Percentiles rank a stretch among this genome's conserved stretches.
Conservation (phyloP, 257 asterid genomes). For the Verbena officinalis region DNA sequence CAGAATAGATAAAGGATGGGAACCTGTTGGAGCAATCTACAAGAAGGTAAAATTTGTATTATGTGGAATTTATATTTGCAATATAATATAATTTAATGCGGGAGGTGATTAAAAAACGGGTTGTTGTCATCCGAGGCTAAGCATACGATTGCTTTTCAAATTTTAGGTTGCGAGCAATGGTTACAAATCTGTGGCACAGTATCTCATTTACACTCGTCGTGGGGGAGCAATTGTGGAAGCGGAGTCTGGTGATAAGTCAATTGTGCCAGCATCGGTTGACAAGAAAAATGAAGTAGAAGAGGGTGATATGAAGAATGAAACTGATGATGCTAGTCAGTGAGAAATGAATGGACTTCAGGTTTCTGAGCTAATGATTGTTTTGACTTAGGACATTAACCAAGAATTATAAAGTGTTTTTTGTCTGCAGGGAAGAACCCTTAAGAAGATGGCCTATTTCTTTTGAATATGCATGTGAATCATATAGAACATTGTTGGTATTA, state of each 20-base stretch:
- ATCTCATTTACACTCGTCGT: conserved; percentile 50
- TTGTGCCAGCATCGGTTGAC: background rate
- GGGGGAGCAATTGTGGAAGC: conserved; percentile 27
- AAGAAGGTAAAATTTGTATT: conserved; percentile 41
- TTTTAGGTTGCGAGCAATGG: conserved; percentile 55
- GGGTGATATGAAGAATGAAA: conserved; percentile 23
- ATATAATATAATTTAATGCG: background rate
- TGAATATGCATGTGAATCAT: conserved; percentile 9
- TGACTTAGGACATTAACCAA: background rate
- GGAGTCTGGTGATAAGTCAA: conserved; percentile 16
- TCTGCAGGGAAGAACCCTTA: background rate
- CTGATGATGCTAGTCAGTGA: conserved; percentile 14
- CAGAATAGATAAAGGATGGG: conserved; percentile 64
- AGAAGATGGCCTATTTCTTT: background rate
- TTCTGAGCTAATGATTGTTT: background rate
- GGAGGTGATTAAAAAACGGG: background rate
- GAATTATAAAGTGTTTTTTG: conserved; percentile 9
- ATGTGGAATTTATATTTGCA: background rate
- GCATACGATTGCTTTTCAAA: conserved; percentile 10
- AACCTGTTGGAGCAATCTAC: conserved; percentile 59
- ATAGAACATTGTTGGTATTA: background rate
- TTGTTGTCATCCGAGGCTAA: background rate
- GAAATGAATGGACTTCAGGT: conserved; percentile 16
- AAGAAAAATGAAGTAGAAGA: conserved; percentile 5
- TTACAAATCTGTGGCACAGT: conserved; percentile 82